Evolutionary conservation across 768 basidiomycete species (phyloP), one percentile per base, ranked within the genome.

Genomic region (Phlebiopsis gigantea): DNA sequence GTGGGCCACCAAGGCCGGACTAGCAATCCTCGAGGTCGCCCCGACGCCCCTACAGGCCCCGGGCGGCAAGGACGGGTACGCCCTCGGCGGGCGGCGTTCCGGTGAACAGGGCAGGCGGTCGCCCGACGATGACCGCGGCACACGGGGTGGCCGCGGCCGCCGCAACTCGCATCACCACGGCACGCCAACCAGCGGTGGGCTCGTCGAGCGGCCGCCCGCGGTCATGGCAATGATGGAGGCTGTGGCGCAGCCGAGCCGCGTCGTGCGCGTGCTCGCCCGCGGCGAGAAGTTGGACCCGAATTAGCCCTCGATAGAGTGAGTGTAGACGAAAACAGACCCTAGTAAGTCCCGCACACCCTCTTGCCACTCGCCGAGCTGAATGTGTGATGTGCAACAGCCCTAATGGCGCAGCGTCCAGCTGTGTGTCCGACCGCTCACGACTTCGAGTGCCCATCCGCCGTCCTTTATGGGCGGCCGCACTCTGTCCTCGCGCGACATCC

Each of bases 201-300:
- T 91, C 43, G 90, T 91, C 49, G 90, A 91, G 66, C 81, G 88
- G 19, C 87, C 88, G 0, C 80, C 86, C 8, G 85, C 88, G 1
- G 87, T 89, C 46, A 81, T 84, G 77, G 84, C 86, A 4, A 88
- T 91, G 87, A 89, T 88, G 87, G 85, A 85, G 60, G 80, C 81
- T 69, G 78, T 88, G 8, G 75, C 84, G 21, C 85, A 88, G 61
- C 85, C 87, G 6, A 85, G 80, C 68, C 85, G 83, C 60, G 85
- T 88, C 61, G 84, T 92, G 30, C 77, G 89, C 24, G 85, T 93
- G 26, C 80, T 93, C 58, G 88, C 90, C 1, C 82, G 90, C 12
- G 90, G 90, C 29, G 90, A 93, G 77, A 90, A 91, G 70, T 71
- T 93, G 53, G 89, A 93, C 43, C 80, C 79, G 39, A 57, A 65